These are phyloP conservation scores for Auricularia sp. DNA, from an alignment of 768 basidiomycete species.

Conservation along the genomic window DNA sequence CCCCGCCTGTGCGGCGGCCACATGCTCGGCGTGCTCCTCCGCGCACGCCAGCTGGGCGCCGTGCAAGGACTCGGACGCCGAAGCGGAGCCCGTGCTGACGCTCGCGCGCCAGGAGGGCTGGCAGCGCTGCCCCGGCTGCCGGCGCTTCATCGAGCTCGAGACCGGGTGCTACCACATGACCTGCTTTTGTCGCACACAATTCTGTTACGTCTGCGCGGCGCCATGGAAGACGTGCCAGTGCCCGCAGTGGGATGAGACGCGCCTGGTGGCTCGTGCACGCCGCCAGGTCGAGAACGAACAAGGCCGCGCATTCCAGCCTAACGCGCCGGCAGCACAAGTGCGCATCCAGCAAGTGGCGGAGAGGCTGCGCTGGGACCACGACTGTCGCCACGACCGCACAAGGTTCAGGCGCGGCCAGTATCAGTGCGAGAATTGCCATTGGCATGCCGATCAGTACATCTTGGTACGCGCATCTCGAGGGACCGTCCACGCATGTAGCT, in stretches of 20 bases:
- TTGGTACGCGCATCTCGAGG: conserved; percentile 32
- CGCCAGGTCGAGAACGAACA: conserved; percentile 31
- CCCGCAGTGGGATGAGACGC: conserved; percentile 52
- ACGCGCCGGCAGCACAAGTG: conserved; percentile 8
- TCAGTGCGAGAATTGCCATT: conserved; percentile 37
- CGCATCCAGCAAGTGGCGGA: conserved; percentile 26
- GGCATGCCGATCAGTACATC: conserved; percentile 33
- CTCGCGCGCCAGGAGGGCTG: conserved; percentile 39
- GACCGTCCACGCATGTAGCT: not conserved
- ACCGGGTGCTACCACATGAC: conserved; percentile 59
- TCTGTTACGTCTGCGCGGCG: conserved; percentile 56
- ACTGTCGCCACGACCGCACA: conserved; percentile 42
- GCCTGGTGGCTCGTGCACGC: conserved; percentile 32
- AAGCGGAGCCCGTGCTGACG: conserved; percentile 31
- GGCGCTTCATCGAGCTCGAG: conserved; percentile 43
- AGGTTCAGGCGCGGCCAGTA: conserved; percentile 31
- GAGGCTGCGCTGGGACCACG: conserved; percentile 41
- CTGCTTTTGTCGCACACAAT: conserved; percentile 40
- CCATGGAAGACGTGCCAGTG: conserved; percentile 56
- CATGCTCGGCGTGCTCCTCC: too few species aligned
- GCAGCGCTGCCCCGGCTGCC: conserved; percentile 58
- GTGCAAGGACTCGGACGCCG: conserved; percentile 22
- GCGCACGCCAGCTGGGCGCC: conserved; percentile 1
- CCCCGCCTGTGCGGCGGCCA: not conserved
- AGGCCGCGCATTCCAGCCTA: conserved; percentile 1